A percentile compares a stretch with the other conserved stretches of the same genome.
Conservation (phyloP, 345 rosid species). For the Turnera subulata region DNA sequence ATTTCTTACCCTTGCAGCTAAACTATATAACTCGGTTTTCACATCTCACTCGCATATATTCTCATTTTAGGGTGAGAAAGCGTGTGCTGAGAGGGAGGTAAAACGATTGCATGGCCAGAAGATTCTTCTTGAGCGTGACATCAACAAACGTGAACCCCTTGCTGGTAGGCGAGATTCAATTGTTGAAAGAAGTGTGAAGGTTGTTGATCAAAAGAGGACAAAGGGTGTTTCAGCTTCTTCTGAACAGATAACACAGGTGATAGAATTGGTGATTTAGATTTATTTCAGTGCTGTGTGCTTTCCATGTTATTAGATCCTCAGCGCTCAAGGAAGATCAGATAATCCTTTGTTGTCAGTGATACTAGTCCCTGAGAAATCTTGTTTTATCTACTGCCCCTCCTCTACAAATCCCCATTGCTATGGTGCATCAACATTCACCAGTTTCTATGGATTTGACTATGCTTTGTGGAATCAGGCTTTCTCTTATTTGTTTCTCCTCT, state of each 20-base stretch:
- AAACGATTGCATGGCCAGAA: slow-evolving; percentile 68
- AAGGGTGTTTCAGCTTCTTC: slow-evolving; percentile 26
- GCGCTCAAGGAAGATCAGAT: not conserved
- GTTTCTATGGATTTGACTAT: not conserved
- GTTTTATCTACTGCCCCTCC: too few relatives aligned
- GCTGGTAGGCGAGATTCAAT: slow-evolving; percentile 74
- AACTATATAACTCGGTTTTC: not conserved
- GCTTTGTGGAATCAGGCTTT: not conserved
- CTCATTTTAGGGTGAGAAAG: slow-evolving; percentile 68
- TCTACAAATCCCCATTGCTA: not conserved
- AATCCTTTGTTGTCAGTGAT: not conserved
- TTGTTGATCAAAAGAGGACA: slow-evolving; percentile 37
- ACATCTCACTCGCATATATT: not conserved
- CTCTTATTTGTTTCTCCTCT: not conserved
- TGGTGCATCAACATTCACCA: too few relatives aligned
- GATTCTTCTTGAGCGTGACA: slow-evolving; percentile 77
- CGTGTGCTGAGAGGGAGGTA: slow-evolving; percentile 74
- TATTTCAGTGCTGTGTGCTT: not conserved
- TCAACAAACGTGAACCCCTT: slow-evolving; percentile 71
- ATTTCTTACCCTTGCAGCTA: slow-evolving; percentile 6
- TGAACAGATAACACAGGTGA: slow-evolving; percentile 58
- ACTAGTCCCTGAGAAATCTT: not conserved
- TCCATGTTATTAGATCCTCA: too few relatives aligned
- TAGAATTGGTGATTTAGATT: not conserved
- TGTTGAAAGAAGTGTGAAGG: slow-evolving; percentile 46